These are phyloP conservation scores for Citrus glauca DNA, from an alignment of 345 rosid genomes.

Conservation along the genomic window DNA sequence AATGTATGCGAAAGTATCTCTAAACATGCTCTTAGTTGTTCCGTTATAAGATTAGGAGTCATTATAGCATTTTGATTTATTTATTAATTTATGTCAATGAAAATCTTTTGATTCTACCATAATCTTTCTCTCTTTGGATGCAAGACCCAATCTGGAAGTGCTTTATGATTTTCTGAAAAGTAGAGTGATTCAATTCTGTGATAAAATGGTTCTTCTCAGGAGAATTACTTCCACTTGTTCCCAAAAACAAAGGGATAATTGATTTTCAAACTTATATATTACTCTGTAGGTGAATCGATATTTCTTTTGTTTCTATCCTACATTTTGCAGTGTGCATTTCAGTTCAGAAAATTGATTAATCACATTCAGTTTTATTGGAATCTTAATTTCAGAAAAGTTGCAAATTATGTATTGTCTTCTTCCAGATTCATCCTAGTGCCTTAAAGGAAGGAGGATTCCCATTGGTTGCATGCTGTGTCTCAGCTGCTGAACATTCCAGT, in stretches of 20 bases:
- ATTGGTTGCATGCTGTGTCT: slow-evolving; percentile 77
- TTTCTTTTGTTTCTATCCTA: neutral
- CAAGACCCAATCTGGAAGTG: neutral
- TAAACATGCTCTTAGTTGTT: no score
- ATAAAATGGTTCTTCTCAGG: neutral
- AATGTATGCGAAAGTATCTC: no score
- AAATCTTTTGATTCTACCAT: no score
- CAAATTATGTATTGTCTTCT: slow-evolving; percentile 3
- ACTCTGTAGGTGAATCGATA: neutral
- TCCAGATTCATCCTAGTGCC: slow-evolving; percentile 89
- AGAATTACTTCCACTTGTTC: neutral
- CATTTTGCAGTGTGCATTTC: neutral
- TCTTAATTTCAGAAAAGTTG: neutral
- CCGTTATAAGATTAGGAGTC: no score
- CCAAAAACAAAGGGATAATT: no score
- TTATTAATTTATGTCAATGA: no score
- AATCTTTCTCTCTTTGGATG: neutral
- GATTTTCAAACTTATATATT: neutral
- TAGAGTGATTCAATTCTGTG: neutral
- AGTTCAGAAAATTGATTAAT: neutral
- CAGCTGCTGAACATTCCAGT: slow-evolving; percentile 80
- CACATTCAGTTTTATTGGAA: neutral
- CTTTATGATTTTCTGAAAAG: neutral
- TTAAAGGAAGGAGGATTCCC: slow-evolving; percentile 81
- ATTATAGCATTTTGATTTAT: no score